Conservation (phyloP, 2,329 filamentous ascomycete species). For the Stagonosporopsis rhizophila region DNA sequence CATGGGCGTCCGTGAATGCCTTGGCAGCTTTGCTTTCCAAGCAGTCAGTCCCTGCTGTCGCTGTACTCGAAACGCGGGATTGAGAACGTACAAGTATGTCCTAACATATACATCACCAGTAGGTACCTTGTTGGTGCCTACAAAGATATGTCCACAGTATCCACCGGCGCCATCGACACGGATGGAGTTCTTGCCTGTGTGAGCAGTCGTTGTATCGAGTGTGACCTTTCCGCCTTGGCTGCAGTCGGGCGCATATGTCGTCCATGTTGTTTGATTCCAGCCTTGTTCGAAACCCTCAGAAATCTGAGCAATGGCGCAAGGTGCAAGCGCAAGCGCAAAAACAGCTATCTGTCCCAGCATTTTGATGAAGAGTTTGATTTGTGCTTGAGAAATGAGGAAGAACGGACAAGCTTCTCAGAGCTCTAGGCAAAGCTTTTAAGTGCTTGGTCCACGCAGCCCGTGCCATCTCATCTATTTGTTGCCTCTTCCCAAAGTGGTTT, state of each 20-base stretch:
- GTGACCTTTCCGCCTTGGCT: slow-evolving; percentile 65
- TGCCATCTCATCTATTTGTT: slow-evolving; percentile 3
- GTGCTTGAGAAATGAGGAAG: neutral
- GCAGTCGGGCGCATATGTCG: slow-evolving; percentile 66
- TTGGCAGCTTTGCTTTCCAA: slow-evolving; percentile 61
- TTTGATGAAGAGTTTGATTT: neutral
- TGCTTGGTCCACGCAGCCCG: slow-evolving; percentile 4
- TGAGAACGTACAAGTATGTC: slow-evolving; percentile 60
- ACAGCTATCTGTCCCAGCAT: slow-evolving; percentile 57
- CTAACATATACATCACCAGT: slow-evolving; percentile 65
- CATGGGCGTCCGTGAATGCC: slow-evolving; percentile 65
- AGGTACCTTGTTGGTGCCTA: slow-evolving; percentile 65
- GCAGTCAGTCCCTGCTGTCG: slow-evolving; percentile 3
- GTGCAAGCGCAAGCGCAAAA: slow-evolving; percentile 55
- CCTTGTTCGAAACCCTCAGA: slow-evolving; percentile 65
- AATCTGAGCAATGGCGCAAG: slow-evolving; percentile 60
- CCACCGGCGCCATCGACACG: slow-evolving; percentile 71
- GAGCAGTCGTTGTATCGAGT: slow-evolving; percentile 64
- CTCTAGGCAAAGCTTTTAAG: slow-evolving; percentile 10
- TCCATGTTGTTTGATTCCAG: slow-evolving; percentile 65
- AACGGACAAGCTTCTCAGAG: slow-evolving; percentile 4
- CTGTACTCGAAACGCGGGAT: neutral
- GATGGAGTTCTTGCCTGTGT: slow-evolving; percentile 73
- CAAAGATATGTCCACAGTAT: slow-evolving; percentile 62
- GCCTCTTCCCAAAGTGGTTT: slow-evolving; percentile 3